Conservation (phyloP, 805 yeast species). For the Saturnispora sekii region DNA sequence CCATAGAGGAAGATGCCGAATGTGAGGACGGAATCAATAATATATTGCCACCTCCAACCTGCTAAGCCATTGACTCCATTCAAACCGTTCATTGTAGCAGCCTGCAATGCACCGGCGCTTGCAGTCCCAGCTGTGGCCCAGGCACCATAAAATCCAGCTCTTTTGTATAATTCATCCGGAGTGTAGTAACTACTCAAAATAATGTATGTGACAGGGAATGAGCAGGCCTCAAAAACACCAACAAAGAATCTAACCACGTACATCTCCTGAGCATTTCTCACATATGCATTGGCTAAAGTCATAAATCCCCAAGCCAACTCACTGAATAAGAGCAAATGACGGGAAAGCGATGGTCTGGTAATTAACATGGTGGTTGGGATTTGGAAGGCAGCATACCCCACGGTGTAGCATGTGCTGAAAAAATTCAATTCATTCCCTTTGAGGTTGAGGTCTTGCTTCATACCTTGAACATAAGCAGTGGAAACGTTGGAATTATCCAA, state of each 20-base stretch:
- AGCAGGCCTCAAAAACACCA: slow-evolving; percentile 51
- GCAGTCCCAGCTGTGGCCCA: slow-evolving; percentile 32
- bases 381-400: slow-evolving; percentile 52
- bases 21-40: slow-evolving; percentile 54
- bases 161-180: slow-evolving; percentile 11
- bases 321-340: slow-evolving; percentile 38
- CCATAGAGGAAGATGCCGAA: slow-evolving; percentile 52
- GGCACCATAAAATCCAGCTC: slow-evolving; percentile 16
- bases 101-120: slow-evolving; percentile 54
- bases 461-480: slow-evolving; percentile 56
- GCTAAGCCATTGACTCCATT: slow-evolving; percentile 43
- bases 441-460: slow-evolving; percentile 37
- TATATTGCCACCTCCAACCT: slow-evolving; percentile 70
- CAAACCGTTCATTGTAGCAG: slow-evolving; percentile 42
- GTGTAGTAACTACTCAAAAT: slow-evolving; percentile 18
- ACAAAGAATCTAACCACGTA: slow-evolving; percentile 51
- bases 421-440: slow-evolving; percentile 17
- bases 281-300: slow-evolving; percentile 30
- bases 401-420: slow-evolving; percentile 21
- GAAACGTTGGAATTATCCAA: slow-evolving; percentile 47
- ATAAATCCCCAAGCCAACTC: slow-evolving; percentile 36
- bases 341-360: slow-evolving; percentile 40
- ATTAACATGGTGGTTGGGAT: slow-evolving; percentile 45
- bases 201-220: slow-evolving; percentile 53
- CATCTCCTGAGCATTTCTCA: slow-evolving; percentile 37